Evolutionary conservation across 805 yeast species (phyloP).

Genomic region (Candida sphagnicola): DNA sequence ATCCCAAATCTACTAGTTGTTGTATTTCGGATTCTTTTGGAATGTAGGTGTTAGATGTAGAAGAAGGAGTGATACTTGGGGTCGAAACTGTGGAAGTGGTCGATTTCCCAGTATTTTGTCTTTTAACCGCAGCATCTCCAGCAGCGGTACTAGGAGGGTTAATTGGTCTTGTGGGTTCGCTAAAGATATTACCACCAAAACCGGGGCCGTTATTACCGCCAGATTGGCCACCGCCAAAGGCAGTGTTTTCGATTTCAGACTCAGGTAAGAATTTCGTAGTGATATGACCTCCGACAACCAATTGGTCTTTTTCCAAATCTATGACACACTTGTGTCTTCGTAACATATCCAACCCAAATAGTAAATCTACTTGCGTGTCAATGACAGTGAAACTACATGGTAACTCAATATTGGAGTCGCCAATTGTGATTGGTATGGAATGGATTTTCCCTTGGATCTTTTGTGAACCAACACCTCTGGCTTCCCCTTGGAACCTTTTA

Average conservation of each 20-base stretch:
- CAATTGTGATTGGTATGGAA: slow-evolving; percentile 80
- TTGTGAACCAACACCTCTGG: slow-evolving; percentile 85
- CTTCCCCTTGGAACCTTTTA: slow-evolving; percentile 73
- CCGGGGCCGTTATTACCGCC: slow-evolving; percentile 15
- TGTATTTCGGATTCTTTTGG: slow-evolving; percentile 20
- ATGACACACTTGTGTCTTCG: slow-evolving; percentile 81
- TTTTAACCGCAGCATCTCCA: slow-evolving; percentile 13
- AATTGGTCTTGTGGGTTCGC: slow-evolving; percentile 6
- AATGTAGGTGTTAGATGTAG: slow-evolving; percentile 10
- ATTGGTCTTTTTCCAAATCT: slow-evolving; percentile 62
- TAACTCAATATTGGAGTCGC: slow-evolving; percentile 38
- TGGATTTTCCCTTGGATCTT: slow-evolving; percentile 82
- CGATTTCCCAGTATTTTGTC: slow-evolving; percentile 12
- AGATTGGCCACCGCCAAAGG: slow-evolving; percentile 14
- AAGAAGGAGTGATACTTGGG: not conserved
- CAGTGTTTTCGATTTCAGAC: slow-evolving; percentile 51
- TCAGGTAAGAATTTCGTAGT: slow-evolving; percentile 73
- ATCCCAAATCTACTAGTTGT: slow-evolving; percentile 63
- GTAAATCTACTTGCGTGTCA: slow-evolving; percentile 67
- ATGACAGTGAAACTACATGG: slow-evolving; percentile 43
- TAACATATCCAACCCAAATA: slow-evolving; percentile 88
- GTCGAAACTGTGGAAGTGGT: slow-evolving; percentile 10
- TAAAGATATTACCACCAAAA: slow-evolving; percentile 33
- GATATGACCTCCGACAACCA: slow-evolving; percentile 65
- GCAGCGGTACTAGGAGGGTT: slow-evolving; percentile 7